Percentiles rank a stretch among this genome's conserved stretches.
Conservation (phyloP, 1,284 basidiomycete genomes). For the Pseudozyma pruni region DNA sequence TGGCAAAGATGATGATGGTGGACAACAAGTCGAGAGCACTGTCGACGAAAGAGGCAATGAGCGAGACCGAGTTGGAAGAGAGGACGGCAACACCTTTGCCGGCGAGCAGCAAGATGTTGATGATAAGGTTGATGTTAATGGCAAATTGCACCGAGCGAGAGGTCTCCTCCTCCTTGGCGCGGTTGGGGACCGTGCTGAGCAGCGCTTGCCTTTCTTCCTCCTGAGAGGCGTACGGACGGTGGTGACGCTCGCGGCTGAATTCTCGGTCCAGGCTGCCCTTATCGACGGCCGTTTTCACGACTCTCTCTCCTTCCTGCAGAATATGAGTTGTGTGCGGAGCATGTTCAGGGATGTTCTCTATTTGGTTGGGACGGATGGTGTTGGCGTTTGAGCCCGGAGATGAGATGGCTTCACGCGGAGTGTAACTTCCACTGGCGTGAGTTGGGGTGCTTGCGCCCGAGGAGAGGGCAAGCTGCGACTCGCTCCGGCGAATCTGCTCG, state of each 20-base stretch:
- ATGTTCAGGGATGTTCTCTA: slow-evolving; percentile 37
- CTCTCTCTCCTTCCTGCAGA: slow-evolving; percentile 10
- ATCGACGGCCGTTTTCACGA: slow-evolving; percentile 6
- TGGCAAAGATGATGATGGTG: slow-evolving; percentile 69
- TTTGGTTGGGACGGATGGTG: slow-evolving; percentile 33
- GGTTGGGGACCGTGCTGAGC: slow-evolving; percentile 61
- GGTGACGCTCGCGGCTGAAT: slow-evolving; percentile 21
- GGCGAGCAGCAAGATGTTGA: slow-evolving; percentile 71
- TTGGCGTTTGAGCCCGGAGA: slow-evolving; percentile 20
- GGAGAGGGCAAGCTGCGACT: slow-evolving; percentile 39
- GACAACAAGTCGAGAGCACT: slow-evolving; percentile 72
- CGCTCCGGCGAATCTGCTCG: slow-evolving; percentile 44
- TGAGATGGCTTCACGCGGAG: slow-evolving; percentile 22
- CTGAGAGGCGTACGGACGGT: slow-evolving; percentile 33
- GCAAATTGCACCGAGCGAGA: slow-evolving; percentile 59
- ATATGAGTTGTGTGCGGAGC: background rate
- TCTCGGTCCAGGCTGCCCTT: slow-evolving; percentile 34
- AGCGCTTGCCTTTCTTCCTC: slow-evolving; percentile 60
- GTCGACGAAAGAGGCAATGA: slow-evolving; percentile 73
- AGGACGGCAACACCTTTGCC: slow-evolving; percentile 72
- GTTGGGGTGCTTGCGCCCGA: slow-evolving; percentile 22
- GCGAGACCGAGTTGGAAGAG: slow-evolving; percentile 72
- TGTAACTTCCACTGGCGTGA: slow-evolving; percentile 17
- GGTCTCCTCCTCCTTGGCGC: slow-evolving; percentile 56
- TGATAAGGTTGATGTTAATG: slow-evolving; percentile 63